Percentiles rank a stretch among this genome's conserved stretches.
These are phyloP conservation scores for Alternaria tenuissima DNA, from an alignment of 2,329 filamentous ascomycete genomes.

Conservation along the genomic window DNA sequence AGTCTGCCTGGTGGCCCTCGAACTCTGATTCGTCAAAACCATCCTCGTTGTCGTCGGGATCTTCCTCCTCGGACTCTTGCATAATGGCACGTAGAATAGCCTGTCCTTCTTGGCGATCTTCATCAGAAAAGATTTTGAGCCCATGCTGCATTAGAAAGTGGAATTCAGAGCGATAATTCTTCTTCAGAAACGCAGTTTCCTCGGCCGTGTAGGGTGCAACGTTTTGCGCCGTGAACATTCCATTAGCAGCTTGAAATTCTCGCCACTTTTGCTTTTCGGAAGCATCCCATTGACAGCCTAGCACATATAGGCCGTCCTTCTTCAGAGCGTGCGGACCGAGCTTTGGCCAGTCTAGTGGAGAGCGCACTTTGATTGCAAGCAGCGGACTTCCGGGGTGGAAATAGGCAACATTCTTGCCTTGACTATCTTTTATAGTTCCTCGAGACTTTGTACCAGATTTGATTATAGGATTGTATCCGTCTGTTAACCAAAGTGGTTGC, in stretches of 20 bases:
- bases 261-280: background rate
- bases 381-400: conserved; percentile 16
- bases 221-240: background rate
- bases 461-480: conserved; percentile 4
- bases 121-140: conserved; percentile 49
- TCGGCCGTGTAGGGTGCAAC: conserved; percentile 19
- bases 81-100: conserved; percentile 36
- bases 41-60: conserved; percentile 2
- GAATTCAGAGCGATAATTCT: conserved; percentile 44
- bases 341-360: conserved; percentile 3
- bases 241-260: background rate
- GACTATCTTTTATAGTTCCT: background rate
- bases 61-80: background rate
- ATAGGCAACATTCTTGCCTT: conserved; percentile 16
- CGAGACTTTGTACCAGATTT: background rate
- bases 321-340: background rate
- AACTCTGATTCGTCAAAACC: conserved; percentile 2
- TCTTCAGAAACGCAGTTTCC: conserved; percentile 50
- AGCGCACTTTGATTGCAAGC: conserved; percentile 12
- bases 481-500: background rate
- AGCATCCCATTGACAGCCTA: background rate
- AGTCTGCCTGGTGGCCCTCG: conserved; percentile 19
- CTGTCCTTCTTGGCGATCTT: conserved; percentile 50
- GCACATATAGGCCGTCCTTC: background rate
- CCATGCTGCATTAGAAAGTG: conserved; percentile 44